A percentile compares a stretch with the other conserved stretches of the same genome.
Evolutionary conservation across 2,329 filamentous ascomycete species (phyloP).

Genomic region (Trichothecium sympodiale): DNA sequence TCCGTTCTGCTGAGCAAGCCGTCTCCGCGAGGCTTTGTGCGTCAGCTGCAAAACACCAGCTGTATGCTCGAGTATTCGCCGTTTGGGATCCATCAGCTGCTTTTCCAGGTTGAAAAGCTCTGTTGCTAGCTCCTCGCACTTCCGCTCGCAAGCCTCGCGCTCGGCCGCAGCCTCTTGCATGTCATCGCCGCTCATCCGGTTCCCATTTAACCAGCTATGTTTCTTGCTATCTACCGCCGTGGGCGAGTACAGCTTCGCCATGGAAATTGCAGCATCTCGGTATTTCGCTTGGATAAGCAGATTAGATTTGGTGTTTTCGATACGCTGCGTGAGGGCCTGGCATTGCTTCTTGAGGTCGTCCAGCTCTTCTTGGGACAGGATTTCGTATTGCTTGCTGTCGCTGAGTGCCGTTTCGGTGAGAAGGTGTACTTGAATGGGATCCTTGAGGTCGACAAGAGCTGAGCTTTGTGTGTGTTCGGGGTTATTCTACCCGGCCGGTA

Average conservation of each 20-base stretch:
- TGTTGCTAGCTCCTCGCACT: slow-evolving; percentile 73
- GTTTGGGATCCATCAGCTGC: slow-evolving; percentile 62
- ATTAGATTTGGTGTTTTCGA: slow-evolving; percentile 73
- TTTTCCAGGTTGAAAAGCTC: slow-evolving; percentile 75
- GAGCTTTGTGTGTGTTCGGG: slow-evolving; percentile 41
- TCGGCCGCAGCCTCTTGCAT: slow-evolving; percentile 61
- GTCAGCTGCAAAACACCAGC: slow-evolving; percentile 87
- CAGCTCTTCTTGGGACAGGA: slow-evolving; percentile 84
- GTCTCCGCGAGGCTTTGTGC: slow-evolving; percentile 62
- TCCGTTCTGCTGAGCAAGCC: slow-evolving; percentile 27
- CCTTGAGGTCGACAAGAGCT: slow-evolving; percentile 49
- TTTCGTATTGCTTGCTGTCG: slow-evolving; percentile 76
- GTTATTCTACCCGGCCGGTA: slow-evolving; percentile 31
- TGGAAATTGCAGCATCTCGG: slow-evolving; percentile 80
- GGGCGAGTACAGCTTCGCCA: slow-evolving; percentile 69
- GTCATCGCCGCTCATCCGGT: slow-evolving; percentile 37
- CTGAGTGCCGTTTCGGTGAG: slow-evolving; percentile 86
- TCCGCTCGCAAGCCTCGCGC: slow-evolving; percentile 60
- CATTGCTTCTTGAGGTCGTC: slow-evolving; percentile 85
- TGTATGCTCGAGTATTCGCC: slow-evolving; percentile 74
- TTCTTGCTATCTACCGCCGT: slow-evolving; percentile 34
- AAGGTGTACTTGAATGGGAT: slow-evolving; percentile 76
- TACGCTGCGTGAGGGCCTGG: slow-evolving; percentile 58
- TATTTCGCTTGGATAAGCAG: slow-evolving; percentile 87
- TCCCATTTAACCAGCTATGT: slow-evolving; percentile 33